These are phyloP conservation scores for Apiospora malaysiana DNA, from an alignment of 2,329 filamentous ascomycete species.

Conservation along the genomic window DNA sequence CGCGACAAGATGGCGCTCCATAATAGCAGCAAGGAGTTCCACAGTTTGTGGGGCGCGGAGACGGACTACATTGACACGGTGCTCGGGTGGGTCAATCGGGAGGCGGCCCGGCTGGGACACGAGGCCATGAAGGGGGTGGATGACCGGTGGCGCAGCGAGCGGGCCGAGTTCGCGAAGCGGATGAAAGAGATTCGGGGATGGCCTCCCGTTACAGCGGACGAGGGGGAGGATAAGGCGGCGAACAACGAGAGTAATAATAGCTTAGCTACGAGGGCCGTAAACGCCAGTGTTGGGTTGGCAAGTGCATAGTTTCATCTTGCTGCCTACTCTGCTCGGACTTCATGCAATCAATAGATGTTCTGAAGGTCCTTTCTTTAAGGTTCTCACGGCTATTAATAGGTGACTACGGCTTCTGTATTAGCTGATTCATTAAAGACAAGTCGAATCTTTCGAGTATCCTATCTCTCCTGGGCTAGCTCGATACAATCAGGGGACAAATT, in stretches of 20 bases:
- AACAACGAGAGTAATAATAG: neutral
- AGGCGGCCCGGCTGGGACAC: constrained; percentile 30
- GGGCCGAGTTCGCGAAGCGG: neutral
- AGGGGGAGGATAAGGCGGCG: too few species aligned
- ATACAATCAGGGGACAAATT: too few species aligned
- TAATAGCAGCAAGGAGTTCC: constrained; percentile 40
- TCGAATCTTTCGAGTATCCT: too few species aligned
- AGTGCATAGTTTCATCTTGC: neutral
- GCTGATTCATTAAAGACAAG: too few species aligned
- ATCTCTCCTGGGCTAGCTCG: too few species aligned
- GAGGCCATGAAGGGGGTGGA: constrained; percentile 40
- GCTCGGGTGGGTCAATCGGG: constrained; percentile 36
- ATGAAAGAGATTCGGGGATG: constrained; percentile 10
- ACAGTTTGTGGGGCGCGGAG: constrained; percentile 43
- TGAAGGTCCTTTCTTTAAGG: neutral
- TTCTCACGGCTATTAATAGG: too few species aligned
- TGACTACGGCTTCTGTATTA: too few species aligned
- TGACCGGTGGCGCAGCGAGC: constrained; percentile 36
- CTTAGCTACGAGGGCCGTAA: neutral
- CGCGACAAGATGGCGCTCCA: constrained; percentile 22
- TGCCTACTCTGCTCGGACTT: too few species aligned
- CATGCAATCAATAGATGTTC: neutral
- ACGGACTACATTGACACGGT: constrained; percentile 42
- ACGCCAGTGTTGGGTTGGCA: neutral
- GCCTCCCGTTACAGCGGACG: neutral